Conservation (phyloP, 441 rosid species). For the Cnidoscolus chayamansa region DNA sequence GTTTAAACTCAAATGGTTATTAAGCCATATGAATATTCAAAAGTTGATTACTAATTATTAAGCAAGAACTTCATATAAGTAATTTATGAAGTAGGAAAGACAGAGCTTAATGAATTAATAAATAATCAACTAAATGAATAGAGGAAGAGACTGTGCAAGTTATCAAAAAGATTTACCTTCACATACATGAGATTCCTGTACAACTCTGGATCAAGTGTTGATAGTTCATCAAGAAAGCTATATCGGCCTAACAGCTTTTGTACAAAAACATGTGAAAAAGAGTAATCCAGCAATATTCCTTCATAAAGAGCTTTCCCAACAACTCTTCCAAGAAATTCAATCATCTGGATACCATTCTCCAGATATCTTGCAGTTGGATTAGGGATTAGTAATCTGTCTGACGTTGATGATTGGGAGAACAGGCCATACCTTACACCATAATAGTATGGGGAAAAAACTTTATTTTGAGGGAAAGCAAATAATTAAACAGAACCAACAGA, state of each 20-base stretch:
- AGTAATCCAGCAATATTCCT: conserved; percentile 92
- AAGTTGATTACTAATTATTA: neutral
- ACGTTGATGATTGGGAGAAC: conserved; percentile 80
- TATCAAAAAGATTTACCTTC: conserved; percentile 59
- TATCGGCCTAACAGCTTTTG: conserved; percentile 95
- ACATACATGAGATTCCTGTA: conserved; percentile 92
- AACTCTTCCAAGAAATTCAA: conserved; percentile 97
- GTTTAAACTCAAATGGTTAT: conserved; percentile 1
- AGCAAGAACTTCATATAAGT: conserved; percentile 8
- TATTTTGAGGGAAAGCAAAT: conserved; percentile 15
- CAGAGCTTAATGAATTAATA: neutral
- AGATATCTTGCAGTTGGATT: conserved; percentile 80
- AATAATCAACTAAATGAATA: neutral
- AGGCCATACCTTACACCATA: conserved; percentile 68
- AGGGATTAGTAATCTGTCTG: conserved; percentile 84
- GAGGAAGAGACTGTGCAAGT: neutral
- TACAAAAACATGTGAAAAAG: conserved; percentile 88
- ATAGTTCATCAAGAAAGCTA: conserved; percentile 96
- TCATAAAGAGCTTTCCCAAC: conserved; percentile 99
- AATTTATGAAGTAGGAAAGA: neutral
- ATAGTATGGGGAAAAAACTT: conserved; percentile 19
- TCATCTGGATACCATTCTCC: conserved; percentile 87
- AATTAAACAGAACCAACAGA: conserved; percentile 23
- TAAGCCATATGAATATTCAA: conserved; percentile 2
- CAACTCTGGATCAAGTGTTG: conserved; percentile 94